These are phyloP conservation scores for Phytophthora citricola DNA, from an alignment of 352 stramenopile species.

Conservation along the genomic window DNA sequence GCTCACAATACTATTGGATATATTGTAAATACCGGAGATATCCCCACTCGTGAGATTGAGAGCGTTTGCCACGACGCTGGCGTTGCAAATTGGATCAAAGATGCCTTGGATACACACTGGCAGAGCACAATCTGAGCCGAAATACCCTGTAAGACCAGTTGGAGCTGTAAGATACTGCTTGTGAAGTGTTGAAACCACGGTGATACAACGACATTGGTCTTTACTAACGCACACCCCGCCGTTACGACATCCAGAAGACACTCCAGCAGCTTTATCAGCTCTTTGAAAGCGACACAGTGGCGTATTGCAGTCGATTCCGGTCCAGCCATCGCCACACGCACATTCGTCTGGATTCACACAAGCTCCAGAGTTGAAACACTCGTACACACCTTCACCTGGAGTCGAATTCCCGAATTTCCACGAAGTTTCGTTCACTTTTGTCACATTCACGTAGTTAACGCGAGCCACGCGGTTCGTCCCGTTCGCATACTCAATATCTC, in stretches of 20 bases:
- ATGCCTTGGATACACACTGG: conserved; percentile 96
- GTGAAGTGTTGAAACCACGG: conserved; percentile 86
- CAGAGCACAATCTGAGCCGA: conserved; percentile 94
- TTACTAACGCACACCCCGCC: conserved; percentile 93
- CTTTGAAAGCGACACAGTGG: conserved; percentile 92
- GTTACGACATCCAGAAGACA: conserved; percentile 90
- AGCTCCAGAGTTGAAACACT: conserved; percentile 93
- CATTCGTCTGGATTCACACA: conserved; percentile 94
- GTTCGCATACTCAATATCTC: conserved; percentile 85
- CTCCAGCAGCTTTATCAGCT: conserved; percentile 51
- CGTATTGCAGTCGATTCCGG: conserved; percentile 94
- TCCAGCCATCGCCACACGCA: conserved; percentile 92
- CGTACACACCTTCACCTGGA: conserved; percentile 94
- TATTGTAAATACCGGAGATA: conserved; percentile 37
- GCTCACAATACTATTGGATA: conserved; percentile 35
- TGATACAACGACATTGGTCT: conserved; percentile 93
- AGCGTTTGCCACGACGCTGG: conserved; percentile 47
- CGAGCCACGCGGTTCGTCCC: conserved; percentile 64
- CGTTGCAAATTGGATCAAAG: conserved; percentile 92
- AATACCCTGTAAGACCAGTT: conserved; percentile 91
- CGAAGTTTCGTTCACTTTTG: conserved; percentile 65
- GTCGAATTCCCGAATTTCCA: conserved; percentile 70
- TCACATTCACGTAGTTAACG: conserved; percentile 95
- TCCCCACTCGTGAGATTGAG: conserved; percentile 31
- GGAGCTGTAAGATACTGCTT: conserved; percentile 75